Base-by-base conservation (phyloP, 1,284 basidiomycete genomes). In the Ustilago bromivora region DNA sequence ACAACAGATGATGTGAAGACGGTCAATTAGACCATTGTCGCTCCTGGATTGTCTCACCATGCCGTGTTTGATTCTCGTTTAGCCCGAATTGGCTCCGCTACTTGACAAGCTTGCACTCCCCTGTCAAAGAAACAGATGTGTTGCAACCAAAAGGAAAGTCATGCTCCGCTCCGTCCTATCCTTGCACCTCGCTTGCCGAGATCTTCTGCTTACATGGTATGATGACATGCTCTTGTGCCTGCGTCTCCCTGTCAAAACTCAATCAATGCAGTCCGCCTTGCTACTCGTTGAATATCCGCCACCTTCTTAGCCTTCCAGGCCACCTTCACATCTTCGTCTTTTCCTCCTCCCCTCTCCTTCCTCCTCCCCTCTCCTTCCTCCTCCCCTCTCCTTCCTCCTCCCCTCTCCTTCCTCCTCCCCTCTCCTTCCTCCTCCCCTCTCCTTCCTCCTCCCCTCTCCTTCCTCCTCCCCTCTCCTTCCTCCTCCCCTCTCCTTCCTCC, bases 131-230 rank as follows among this genome's bases (percentile, higher is more conserved):
- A 49, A 13, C 23, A 11, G 28, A 19, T 17, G 7, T 17, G 6
- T 46, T 46, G 43, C 43, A 46, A 46, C 43, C 7, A 11, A n/a
- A 46, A 32, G 38, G 11, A 40, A 40, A 17, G 10, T 11, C 28
- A 51, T 31, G 46, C 46, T 49, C 23, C 23, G 46, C 46, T 31
- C 23, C 23, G 3, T 23, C 46, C 23, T 11, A 31, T 28, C 23
- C 46, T 49, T 49, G 46, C 46, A 28, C 31, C 28, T 51, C 28
- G 31, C 49, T 51, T 51, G 49, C 49, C 31, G 28, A 31, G 31
- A 19, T 49, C 19, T 49, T n/a, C 46, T 51, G 9, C 15, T 31
- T 43, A 4, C 17, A 19, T 46, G 11, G 13, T 17, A 46, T 19
- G n/a, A 46, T 19, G n/a, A n/a, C n/a, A n/a, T n/a, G n/a, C n/a